Evolutionary conservation across 176 grass and related monocot species (phyloP).

Genomic region (Raddia distichophylla): DNA sequence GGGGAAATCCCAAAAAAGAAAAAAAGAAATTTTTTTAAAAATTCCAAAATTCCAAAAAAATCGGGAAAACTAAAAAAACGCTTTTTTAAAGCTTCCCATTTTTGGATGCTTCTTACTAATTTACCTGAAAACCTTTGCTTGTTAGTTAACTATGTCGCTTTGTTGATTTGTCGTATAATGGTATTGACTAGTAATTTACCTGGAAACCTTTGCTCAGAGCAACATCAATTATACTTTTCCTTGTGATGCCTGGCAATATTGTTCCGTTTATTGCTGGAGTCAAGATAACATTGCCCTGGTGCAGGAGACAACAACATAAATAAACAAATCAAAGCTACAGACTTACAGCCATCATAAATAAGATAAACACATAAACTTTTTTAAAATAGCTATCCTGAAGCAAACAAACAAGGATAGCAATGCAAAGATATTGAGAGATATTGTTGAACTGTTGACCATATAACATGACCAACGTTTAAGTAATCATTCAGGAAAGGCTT

Average conservation of each 20-base stretch:
- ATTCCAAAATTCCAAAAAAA: no score
- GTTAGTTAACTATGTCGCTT: not conserved
- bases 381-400: constrained; percentile 1
- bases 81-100: no score
- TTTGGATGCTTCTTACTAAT: no score
- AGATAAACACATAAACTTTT: not conserved
- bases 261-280: constrained; percentile 85
- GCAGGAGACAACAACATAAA: constrained; percentile 31
- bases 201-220: constrained; percentile 72
- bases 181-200: constrained; percentile 45
- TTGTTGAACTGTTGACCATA: not conserved
- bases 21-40: no score
- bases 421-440: constrained; percentile 2
- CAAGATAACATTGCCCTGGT: constrained; percentile 79
- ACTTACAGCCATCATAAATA: constrained; percentile 19
- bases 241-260: constrained; percentile 96
- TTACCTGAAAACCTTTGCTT: not conserved
- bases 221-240: constrained; percentile 99
- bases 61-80: no score
- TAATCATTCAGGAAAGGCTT: not conserved
- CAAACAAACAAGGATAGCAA: not conserved
- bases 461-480: not conserved
- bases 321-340: constrained; percentile 20
- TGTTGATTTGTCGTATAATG: not conserved
- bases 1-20: no score